Conservation (phyloP, 345 rosid genomes). For the Citrus sinensis region DVS_A1.0 CM039161.1:23062001-23062500, state of each 20-base stretch:
- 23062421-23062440: conserved; percentile 56
- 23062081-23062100: neutral
- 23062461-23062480: conserved; percentile 19
- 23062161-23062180: conserved; percentile 77
- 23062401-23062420: neutral
- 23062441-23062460: conserved; percentile 38
- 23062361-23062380: neutral
- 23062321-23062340: conserved; percentile 69
- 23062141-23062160: conserved; percentile 64
- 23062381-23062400: neutral
- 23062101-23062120: neutral
- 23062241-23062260: neutral
- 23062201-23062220: neutral
- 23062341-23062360: neutral
- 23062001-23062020: neutral
- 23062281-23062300: conserved; percentile 75
- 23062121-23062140: conserved; percentile 77
- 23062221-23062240: neutral
- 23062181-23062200: conserved; percentile 20
- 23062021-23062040: neutral
- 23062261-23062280: conserved; percentile 73
- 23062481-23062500: conserved; percentile 30
- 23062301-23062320: conserved; percentile 70
- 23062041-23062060: neutral
- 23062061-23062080: neutral